Base-by-base conservation (phyloP, 2,329 filamentous ascomycete species). In the Aspergillus sojae region DNA sequence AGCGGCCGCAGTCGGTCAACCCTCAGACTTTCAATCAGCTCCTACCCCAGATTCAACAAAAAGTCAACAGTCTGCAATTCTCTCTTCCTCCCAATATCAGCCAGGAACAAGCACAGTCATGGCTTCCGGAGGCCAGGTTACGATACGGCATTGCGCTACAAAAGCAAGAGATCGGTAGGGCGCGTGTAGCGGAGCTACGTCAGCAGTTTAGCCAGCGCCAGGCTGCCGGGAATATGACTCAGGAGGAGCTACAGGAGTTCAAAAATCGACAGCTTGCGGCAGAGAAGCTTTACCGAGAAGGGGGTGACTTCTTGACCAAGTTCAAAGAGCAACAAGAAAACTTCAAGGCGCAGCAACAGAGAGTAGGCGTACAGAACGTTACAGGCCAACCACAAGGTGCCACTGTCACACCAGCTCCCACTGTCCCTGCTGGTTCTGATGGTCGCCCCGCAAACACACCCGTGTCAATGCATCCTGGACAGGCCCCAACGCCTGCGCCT, bases 141-240 rank as follows among this genome's bases (percentile, higher is more conserved):
- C 76, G 81, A 65, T 82, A 82, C 70, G 82, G 81, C 28, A 78
- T 81, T 61, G 79, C 80, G 11, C 72, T 84, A 30, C 81, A 84
- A 67, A 82, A 81, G 64, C 78, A 81, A 60, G 81, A 84, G 64
- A 75, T 81, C 19, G 80, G 79, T n/a, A 77, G 77, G 60, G 75
- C 74, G n/a, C 78, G 79, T 32, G 72, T 82, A 56, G 67, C 71
- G 23, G 80, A 83, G 50, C 64, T 84, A 32, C 76, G 79, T 28
- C 69, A 77, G 36, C 75, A 78, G 59, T 77, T 76, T 57, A 64
- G 68, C 26, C 74, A 78, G 61, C 79, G 80, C 26, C 75, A 79
- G 63, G 68, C 68, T 36, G 67, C 75, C 12, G 79, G 79, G 5
- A 79, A 74, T 62, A 70, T 82, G 69, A 75, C 70, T 5, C 73